Evolutionary conservation across 345 rosid genomes (phyloP), one percentile per base, ranked within the genome.

Genomic region (Theobroma cacao): DNA sequence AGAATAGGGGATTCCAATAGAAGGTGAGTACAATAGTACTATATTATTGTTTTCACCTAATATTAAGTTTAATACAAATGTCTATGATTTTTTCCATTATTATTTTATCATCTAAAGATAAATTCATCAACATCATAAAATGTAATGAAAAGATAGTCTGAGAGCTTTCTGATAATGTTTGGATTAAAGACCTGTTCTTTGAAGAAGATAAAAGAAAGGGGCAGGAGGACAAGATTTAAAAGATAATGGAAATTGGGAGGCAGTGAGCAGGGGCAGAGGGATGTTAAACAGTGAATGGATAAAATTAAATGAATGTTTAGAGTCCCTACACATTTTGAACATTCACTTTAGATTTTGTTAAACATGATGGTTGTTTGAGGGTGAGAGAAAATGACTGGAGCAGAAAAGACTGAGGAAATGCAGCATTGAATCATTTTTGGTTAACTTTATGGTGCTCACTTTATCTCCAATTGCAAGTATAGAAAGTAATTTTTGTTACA

Each of bases 1-100:
- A 87, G 85, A 82, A 90, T 95, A 22, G 93, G 93, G 10, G 92
- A 87, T 71, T 90, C 93, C 75, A 91, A 89, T 76, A 86, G 98
- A 89, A 93, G 98, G 98, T 91, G 65, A 72, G 86, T 74, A 2
- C n/a, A 15, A 43, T 63, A 31, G 17, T 65, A 36, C 15, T 50
- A n/a, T 40, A n/a, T 33, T 13, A 20, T 36, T 13, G 3, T 66
- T 48, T 38, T 77, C 26, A 14, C 15, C 10, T 64, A 50, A 52
- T 24, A 11, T 61, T 11, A 43, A 41, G 59, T 60, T 75, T 45
- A 61, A 47, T 18, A 18, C 72, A 48, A 48, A 69, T 9, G 18
- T 8, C 18, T 30, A 7, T 71, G 53, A 18, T 73, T 56, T 36
- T 13, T 38, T 20, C 33, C 7, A 10, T 73, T 66, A 38, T 31